Percentiles rank a stretch among this genome's conserved stretches.
These are phyloP conservation scores for Rachicladosporium sp. DNA, from an alignment of 2,329 filamentous ascomycete species.

Conservation along the genomic window DNA sequence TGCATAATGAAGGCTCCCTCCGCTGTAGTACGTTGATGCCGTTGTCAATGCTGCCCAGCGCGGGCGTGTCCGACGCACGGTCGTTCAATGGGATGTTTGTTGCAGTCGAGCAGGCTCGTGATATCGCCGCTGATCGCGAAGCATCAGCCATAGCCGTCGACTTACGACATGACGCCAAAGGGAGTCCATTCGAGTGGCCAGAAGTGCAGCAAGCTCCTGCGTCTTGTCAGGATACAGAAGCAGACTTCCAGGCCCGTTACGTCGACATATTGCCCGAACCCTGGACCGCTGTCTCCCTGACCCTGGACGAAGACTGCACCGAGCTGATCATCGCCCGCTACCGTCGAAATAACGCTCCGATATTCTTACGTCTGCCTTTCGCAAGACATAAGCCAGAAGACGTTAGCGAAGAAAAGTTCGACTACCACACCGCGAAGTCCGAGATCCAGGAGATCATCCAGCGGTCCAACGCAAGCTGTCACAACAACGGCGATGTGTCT, in stretches of 20 bases:
- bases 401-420: conserved; percentile 67
- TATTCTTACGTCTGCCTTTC: conserved; percentile 76
- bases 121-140: too few relatives aligned
- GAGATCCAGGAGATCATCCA: conserved; percentile 76
- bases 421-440: conserved; percentile 64
- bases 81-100: too few relatives aligned
- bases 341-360: conserved; percentile 60
- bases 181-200: conserved; percentile 30
- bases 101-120: too few relatives aligned
- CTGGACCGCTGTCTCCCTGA: conserved; percentile 81
- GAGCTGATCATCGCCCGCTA: conserved; percentile 87
- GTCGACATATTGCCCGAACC: conserved; percentile 69
- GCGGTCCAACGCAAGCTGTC: conserved; percentile 71
- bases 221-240: too few relatives aligned
- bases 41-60: too few relatives aligned
- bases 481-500: conserved; percentile 57
- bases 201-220: not conserved
- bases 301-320: conserved; percentile 65
- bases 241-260: conserved; percentile 60
- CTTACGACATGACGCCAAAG: conserved; percentile 26
- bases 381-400: conserved; percentile 71
- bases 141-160: conserved; percentile 25
- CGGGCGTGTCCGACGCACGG: too few relatives aligned
- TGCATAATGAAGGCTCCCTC: not conserved
- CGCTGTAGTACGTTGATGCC: too few relatives aligned